Base-by-base conservation (phyloP, 192 early-diverging fungal genomes). In the Kickxella alabastrina region DNA sequence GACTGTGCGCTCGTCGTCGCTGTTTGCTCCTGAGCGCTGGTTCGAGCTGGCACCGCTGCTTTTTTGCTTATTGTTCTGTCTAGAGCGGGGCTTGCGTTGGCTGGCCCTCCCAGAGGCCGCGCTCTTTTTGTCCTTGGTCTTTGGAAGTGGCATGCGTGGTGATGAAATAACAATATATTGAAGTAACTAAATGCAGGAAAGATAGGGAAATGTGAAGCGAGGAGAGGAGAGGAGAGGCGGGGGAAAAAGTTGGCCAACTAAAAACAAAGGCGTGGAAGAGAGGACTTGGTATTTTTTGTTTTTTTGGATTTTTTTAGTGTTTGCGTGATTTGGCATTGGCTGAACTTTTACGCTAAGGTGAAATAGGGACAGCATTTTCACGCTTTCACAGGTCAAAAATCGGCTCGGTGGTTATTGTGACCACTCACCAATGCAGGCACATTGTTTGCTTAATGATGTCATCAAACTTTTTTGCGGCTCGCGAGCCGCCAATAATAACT, bases 1-100 rank as follows among this genome's bases (percentile, higher is more conserved):
- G 28, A 43, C 61, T 3, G 68, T 71, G 6, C 57, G 57, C 18
- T 50, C 38, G 13, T 43, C 37, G 15, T 13, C 22, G 37, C 18
- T 10, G n/a, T 29, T 54, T 43, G 50, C 21, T 8, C 23, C 10
- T 41, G 39, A 24, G 14, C 22, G 38, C 37, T n/a, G n/a, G 9
- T 38, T 27, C 22, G 9, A 24, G 24, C 14, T 18, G 32, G 46
- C 15, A 12, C 31, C 31, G n/a, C 10, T 15, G 29, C 28, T 15
- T 29, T 35, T 17, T 8, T 23, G 12, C 46, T 19, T 28, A 2
- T 41, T 41, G 21, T 10, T 17, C 21, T 48, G 32, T 9, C 25
- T 44, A n/a, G 43, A 2, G 8, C 22, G 43, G 14, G 43, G 25
- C 17, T 13, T 14, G 2, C 22, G 24, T 24, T 24, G 22, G 24